Evolutionary conservation across 2,329 filamentous ascomycete genomes (phyloP).

Genomic region (Fusarium lyarnte): DNA sequence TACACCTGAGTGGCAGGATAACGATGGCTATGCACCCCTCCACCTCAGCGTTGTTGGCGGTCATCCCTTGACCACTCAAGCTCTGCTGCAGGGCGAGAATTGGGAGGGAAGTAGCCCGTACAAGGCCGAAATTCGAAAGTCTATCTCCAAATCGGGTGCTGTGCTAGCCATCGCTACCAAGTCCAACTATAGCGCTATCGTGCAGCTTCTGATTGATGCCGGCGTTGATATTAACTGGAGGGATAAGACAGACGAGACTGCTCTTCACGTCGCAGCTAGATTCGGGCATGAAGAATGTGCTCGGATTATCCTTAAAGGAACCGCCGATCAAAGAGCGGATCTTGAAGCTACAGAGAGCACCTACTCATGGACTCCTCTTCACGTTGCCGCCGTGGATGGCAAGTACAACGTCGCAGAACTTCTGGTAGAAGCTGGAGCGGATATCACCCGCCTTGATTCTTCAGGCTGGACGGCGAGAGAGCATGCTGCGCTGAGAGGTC

Average conservation of each 20-base stretch:
- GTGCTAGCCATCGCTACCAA: slow-evolving; percentile 89
- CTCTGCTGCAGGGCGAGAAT: slow-evolving; percentile 81
- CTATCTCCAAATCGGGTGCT: slow-evolving; percentile 84
- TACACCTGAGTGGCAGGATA: slow-evolving; percentile 87
- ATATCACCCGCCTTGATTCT: slow-evolving; percentile 78
- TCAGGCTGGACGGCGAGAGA: slow-evolving; percentile 96
- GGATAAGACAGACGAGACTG: slow-evolving; percentile 89
- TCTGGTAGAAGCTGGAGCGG: slow-evolving; percentile 80
- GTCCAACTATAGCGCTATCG: slow-evolving; percentile 84
- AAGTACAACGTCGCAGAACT: slow-evolving; percentile 78
- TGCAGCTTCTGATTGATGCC: slow-evolving; percentile 86
- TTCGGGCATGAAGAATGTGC: slow-evolving; percentile 88
- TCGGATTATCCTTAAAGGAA: slow-evolving; percentile 76
- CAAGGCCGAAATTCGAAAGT: slow-evolving; percentile 72
- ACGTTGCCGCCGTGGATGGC: slow-evolving; percentile 91
- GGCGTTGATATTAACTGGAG: slow-evolving; percentile 94
- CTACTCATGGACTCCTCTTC: slow-evolving; percentile 95
- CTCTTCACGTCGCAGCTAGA: slow-evolving; percentile 88
- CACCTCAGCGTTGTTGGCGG: slow-evolving; percentile 93
- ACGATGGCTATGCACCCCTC: slow-evolving; percentile 88
- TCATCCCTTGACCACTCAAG: slow-evolving; percentile 85
- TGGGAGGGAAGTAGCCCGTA: slow-evolving; percentile 73
- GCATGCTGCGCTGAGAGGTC: slow-evolving; percentile 89
- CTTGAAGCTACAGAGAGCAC: slow-evolving; percentile 82
- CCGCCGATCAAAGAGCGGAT: slow-evolving; percentile 75